Percentiles rank a stretch among this genome's conserved stretches.
phyloP scores from a whole-genome alignment of 2,329 filamentous ascomycete species.

The Myriosclerotinia curreyana region DNA sequence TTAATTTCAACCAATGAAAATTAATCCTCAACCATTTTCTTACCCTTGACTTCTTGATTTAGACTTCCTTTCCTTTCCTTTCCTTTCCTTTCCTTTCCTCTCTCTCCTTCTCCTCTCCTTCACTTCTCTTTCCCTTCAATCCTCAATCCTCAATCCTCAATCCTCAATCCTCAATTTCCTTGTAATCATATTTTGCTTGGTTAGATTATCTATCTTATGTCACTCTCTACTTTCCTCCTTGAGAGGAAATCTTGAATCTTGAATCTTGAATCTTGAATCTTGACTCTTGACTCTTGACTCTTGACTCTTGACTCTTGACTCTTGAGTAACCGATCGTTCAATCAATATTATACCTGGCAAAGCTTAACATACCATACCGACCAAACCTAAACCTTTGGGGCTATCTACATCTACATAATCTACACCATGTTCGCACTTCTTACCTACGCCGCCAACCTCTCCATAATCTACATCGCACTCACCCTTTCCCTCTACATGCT shows the following conservation, averaged over 20 bases:
- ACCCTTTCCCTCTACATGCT: conserved; percentile 59
- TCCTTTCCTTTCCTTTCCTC: not conserved
- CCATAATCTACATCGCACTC: conserved; percentile 51
- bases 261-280: too few species aligned
- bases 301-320: too few species aligned
- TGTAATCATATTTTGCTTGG: too few species aligned
- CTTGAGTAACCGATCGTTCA: conserved; percentile 9
- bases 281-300: too few species aligned
- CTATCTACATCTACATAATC: not conserved
- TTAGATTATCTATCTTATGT: conserved; percentile 30
- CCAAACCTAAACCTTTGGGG: not conserved
- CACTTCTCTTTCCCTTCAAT: conserved; percentile 15
- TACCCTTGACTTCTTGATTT: too few species aligned
- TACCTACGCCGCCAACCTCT: conserved; percentile 45
- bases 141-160: too few species aligned
- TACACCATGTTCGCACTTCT: conserved; percentile 37
- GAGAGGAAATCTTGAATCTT: too few species aligned
- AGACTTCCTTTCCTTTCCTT: too few species aligned
- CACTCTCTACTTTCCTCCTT: conserved; percentile 31
- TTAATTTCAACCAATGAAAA: conserved; percentile 8
- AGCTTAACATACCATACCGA: not conserved
- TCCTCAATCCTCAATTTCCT: too few species aligned
- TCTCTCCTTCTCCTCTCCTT: not conserved
- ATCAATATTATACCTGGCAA: not conserved
- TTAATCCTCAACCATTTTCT: conserved; percentile 19